A percentile compares a stretch with the other conserved stretches of the same genome.
phyloP scores from a whole-genome alignment of 169 alveolate genomes.

The Plasmodium yoelii region DNA sequence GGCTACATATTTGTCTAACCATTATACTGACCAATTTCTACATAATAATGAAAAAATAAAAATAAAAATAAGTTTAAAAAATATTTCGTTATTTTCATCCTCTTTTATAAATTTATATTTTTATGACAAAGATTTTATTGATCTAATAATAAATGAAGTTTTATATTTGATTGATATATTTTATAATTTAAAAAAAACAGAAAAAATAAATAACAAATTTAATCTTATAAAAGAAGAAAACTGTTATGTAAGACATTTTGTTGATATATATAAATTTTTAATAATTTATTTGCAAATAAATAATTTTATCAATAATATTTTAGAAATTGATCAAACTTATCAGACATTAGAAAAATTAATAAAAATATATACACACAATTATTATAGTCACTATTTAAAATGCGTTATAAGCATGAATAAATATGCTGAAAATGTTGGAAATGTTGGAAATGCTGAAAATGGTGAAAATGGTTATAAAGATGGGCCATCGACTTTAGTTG shows the following conservation, averaged over 20 bases:
- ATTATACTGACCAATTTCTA: background rate
- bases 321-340: slow-evolving; percentile 19
- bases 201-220: background rate
- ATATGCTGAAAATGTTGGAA: too few relatives aligned
- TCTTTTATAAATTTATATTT: slow-evolving; percentile 18
- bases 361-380: background rate
- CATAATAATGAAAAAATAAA: background rate
- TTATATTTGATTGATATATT: background rate
- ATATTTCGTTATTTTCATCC: slow-evolving; percentile 7
- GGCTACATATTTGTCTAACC: background rate
- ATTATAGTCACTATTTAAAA: slow-evolving; percentile 1
- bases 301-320: slow-evolving; percentile 6
- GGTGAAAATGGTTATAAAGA: too few relatives aligned
- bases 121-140: slow-evolving; percentile 18
- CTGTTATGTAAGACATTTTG: background rate
- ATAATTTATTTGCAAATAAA: slow-evolving; percentile 13
- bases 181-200: background rate
- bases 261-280: slow-evolving; percentile 8
- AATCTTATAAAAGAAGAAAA: background rate
- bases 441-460: too few relatives aligned
- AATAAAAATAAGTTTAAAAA: slow-evolving; percentile 6
- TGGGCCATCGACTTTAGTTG: background rate
- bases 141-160: slow-evolving; percentile 4
- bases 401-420: background rate
- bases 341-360: slow-evolving; percentile 11